These are phyloP conservation scores for Dimargaris cristalligena DNA, from an alignment of 192 early-diverging fungal species.

Conservation along the genomic window DNA sequence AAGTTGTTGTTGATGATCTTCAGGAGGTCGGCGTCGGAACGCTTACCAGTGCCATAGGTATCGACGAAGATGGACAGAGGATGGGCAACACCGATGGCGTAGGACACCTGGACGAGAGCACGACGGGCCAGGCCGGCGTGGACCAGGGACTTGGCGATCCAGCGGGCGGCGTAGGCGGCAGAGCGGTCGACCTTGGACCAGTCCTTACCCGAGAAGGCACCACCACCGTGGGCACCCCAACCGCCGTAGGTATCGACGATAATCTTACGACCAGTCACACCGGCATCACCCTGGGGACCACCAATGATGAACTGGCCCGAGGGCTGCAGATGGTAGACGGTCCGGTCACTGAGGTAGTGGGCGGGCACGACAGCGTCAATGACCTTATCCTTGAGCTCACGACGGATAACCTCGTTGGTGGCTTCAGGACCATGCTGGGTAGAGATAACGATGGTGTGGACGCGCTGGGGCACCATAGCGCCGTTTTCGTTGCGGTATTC, in stretches of 20 bases:
- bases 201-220: constrained; percentile 99
- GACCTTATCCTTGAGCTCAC: constrained; percentile 81
- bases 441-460: constrained; percentile 95
- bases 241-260: constrained; percentile 77
- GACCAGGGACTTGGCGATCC: constrained; percentile 96
- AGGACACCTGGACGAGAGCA: constrained; percentile 87
- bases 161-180: constrained; percentile 92
- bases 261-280: constrained; percentile 96
- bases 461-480: constrained; percentile 85
- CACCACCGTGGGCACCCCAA: constrained; percentile 91
- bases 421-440: constrained; percentile 90
- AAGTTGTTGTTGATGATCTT: constrained; percentile 95
- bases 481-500: constrained; percentile 94
- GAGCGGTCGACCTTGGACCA: constrained; percentile 99
- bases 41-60: constrained; percentile 87
- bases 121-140: constrained; percentile 84
- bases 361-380: constrained; percentile 85
- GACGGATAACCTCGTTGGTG: constrained; percentile 64
- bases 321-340: constrained; percentile 94
- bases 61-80: constrained; percentile 92
- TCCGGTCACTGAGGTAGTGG: constrained; percentile 68
- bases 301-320: constrained; percentile 99
- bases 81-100: constrained; percentile 96
- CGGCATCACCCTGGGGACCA: constrained; percentile 99
- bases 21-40: constrained; percentile 80